Percentiles rank a stretch among this genome's conserved stretches.
These are phyloP conservation scores for Pseudogymnoascus sp. DNA, from an alignment of 2,329 filamentous ascomycete species.

Conservation along the genomic window DNA sequence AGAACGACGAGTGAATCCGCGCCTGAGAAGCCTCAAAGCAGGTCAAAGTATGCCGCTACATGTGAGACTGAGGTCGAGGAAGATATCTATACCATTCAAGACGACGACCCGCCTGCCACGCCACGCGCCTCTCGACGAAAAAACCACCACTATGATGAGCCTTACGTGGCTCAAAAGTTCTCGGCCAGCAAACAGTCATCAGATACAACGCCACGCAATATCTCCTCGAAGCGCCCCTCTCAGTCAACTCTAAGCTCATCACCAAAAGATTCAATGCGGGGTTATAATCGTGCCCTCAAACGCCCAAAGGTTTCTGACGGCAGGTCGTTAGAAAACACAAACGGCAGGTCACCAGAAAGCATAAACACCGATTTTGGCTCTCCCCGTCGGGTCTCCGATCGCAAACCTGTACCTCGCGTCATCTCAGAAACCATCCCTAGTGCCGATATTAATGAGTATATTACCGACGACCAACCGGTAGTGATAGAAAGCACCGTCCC, in stretches of 20 bases:
- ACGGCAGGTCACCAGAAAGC: background rate
- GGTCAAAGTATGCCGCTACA: background rate
- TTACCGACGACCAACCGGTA: background rate
- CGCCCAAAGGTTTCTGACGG: background rate
- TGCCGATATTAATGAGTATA: background rate
- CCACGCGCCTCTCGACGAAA: background rate
- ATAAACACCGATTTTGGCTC: background rate
- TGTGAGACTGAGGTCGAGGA: background rate
- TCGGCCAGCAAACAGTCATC: background rate
- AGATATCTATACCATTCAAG: background rate
- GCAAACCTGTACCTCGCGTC: background rate
- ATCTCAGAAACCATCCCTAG: background rate
- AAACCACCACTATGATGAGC: background rate
- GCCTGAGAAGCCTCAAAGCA: background rate
- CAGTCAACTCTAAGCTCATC: background rate
- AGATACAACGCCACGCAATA: background rate
- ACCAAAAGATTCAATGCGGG: background rate
- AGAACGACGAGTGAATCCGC: background rate
- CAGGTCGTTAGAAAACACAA: background rate
- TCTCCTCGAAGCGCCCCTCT: background rate
- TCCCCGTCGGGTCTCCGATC: background rate
- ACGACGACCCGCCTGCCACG: background rate
- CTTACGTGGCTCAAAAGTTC: background rate
- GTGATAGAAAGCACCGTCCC: background rate
- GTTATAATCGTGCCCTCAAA: background rate